Base-by-base conservation (phyloP, 345 rosid species). In the Erucastrum elatum region DNA sequence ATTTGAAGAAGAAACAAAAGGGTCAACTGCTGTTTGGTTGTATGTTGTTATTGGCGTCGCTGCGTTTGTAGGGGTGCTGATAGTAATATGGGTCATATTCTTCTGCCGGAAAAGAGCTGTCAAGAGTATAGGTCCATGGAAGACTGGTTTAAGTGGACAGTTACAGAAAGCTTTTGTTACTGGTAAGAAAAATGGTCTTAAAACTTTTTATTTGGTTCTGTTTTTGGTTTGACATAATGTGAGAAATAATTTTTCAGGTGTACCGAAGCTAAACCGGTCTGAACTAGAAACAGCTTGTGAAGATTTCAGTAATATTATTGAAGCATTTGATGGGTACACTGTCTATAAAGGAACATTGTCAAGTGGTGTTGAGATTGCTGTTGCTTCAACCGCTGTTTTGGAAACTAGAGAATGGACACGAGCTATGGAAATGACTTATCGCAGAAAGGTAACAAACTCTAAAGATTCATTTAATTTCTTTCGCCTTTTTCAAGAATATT, bases 281-380 rank as follows among this genome's bases (percentile, higher is more conserved):
- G 98, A 96, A 75, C 82, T 96, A 79, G 97, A 96, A 82, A 88
- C 92, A 84, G 99, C 99, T 29, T 96, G 99, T 56, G 99, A 96
- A 85, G 99, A 96, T 85, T 96, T 96, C 80, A 93, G 99, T 85
- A 96, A 96, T 72, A 96, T 96, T 59, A 87, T 96, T 64, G 86
- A 85, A 72, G 85, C 91, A 16, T 29, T 73, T 39, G 86, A 87
- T 16, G 85, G 88, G 61, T 91, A 84, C 81, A 87, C 82, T 64
- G 65, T 88, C 26, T 96, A 89, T 80, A 96, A 96, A 86, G 98
- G 99, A 85, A 96, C 99, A 34, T 82, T 96, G 25, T 96, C 99
- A 29, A 93, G 95, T 59, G 98, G 99, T 65, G 98, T 93, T 81
- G 99, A 96, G 87, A 96, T 96, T 21, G 95, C 91, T 11, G 99